Base-by-base conservation (phyloP, 108 stramenopile species). In the Skeletonema grethae region DNA sequence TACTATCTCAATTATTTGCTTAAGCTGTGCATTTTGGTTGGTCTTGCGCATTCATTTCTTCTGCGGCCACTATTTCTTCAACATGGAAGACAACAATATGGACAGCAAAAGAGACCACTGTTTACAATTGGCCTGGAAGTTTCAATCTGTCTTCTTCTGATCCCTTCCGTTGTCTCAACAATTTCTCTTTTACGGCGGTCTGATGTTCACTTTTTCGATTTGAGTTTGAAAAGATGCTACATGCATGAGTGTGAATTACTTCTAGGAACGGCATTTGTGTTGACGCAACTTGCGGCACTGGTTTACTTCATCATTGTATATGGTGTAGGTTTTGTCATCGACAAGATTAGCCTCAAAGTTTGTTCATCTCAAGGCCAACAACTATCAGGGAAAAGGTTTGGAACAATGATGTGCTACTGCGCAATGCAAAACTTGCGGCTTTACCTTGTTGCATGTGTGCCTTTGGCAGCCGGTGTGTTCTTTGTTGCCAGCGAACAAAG, bases 1-100 rank as follows among this genome's bases (percentile, higher is more conserved):
- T 79, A 79, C 59, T 39, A 79, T 68, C 78, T 79, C 62, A 79
- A 79, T 63, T 62, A 55, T 39, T 53, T 79, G 30, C 66, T 79
- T 15, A 79, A 79, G 45, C 41, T 79, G 38, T 61, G 45, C 15
- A 72, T 78, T 43, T 46, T 57, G 32, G 57, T 46, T 39, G 45
- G 56, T 5, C 59, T 78, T 15, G 50, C 70, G 24, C 56, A 78
- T 62, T 53, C 70, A 10, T 29, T 46, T 53, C 2, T 62, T n/a
- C 43, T 68, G 32, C 7, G 31, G 24, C 71, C 67, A 29, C 29
- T 22, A 5, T 41, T 69, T 68, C n/a, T 41, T 30, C 57, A 41
- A 12, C 20, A 53, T 10, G 39, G 10, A 8, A 16, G 29, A 11
- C 4, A 36, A 69, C 67, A 2, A 28, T 25, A 13, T 25, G 8